phyloP scores from a whole-genome alignment of 257 asterid species.

The Przewalskia tangutica region DNA sequence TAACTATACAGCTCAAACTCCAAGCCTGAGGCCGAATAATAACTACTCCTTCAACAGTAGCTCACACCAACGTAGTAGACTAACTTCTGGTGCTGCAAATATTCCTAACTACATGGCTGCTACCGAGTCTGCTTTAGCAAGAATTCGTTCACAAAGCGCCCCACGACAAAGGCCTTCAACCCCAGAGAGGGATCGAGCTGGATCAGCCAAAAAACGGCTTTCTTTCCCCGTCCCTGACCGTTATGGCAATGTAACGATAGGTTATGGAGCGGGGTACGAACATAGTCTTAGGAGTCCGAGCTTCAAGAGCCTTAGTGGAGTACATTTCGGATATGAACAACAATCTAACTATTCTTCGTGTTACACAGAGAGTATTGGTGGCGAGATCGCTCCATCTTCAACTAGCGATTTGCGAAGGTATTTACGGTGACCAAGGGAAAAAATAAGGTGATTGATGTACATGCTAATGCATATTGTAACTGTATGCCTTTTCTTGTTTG shows the following conservation, averaged over 20 bases:
- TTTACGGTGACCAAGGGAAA: conserved; percentile 15
- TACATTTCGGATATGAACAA: conserved; percentile 18
- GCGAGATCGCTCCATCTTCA: conserved; percentile 31
- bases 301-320: conserved; percentile 19
- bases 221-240: conserved; percentile 21
- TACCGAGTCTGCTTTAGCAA: conserved; percentile 33
- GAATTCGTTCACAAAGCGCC: conserved; percentile 31
- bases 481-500: not conserved
- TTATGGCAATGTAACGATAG: not conserved
- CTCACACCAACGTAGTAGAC: conserved; percentile 8
- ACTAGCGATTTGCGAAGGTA: conserved; percentile 23
- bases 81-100: not conserved
- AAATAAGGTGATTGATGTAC: not conserved
- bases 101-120: conserved; percentile 41
- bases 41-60: not conserved
- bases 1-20: conserved; percentile 17
- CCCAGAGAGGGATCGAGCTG: conserved; percentile 30
- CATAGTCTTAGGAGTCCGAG: conserved; percentile 25
- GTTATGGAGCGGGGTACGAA: not conserved
- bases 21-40: conserved; percentile 22
- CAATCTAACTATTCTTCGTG: conserved; percentile 34
- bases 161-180: conserved; percentile 31
- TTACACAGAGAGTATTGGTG: conserved; percentile 12
- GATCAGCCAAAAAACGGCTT: conserved; percentile 24
- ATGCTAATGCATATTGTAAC: not conserved